phyloP scores from a whole-genome alignment of 2,329 filamentous ascomycete species.

The Aureobasidium sp. region DNA sequence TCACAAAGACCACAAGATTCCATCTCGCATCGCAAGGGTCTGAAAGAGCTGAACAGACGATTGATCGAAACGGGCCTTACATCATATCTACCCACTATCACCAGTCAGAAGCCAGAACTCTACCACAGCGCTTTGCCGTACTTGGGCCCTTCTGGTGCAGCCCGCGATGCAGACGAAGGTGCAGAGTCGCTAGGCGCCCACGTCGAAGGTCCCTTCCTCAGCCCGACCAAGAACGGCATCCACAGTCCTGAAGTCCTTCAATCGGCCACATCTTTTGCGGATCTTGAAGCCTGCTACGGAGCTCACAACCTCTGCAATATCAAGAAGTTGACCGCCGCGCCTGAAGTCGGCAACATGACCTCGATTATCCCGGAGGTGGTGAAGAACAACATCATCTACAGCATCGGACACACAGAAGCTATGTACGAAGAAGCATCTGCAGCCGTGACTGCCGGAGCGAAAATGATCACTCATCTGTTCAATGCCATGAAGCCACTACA shows the following conservation, averaged over 20 bases:
- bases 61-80: slow-evolving; percentile 78
- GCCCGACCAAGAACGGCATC: slow-evolving; percentile 74
- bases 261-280: slow-evolving; percentile 53
- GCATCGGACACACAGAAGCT: slow-evolving; percentile 80
- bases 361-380: slow-evolving; percentile 60
- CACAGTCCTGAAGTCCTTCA: slow-evolving; percentile 70
- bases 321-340: slow-evolving; percentile 79
- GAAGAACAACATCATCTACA: slow-evolving; percentile 62
- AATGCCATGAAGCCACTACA: slow-evolving; percentile 89
- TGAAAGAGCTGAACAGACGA: slow-evolving; percentile 62
- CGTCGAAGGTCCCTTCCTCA: slow-evolving; percentile 85
- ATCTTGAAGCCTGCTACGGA: slow-evolving; percentile 68
- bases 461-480: slow-evolving; percentile 90
- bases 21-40: slow-evolving; percentile 65
- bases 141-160: slow-evolving; percentile 62
- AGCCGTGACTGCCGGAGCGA: slow-evolving; percentile 67
- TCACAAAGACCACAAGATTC: slow-evolving; percentile 57
- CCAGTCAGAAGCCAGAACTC: slow-evolving; percentile 70
- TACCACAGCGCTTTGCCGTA: slow-evolving; percentile 76
- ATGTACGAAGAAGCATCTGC: slow-evolving; percentile 73
- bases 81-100: slow-evolving; percentile 78
- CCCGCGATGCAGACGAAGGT: slow-evolving; percentile 58
- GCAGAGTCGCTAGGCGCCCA: slow-evolving; percentile 86
- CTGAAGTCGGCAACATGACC: slow-evolving; percentile 68
- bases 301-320: slow-evolving; percentile 59